Evolutionary conservation across 495 filamentous ascomycete genomes (phyloP).

Genomic region (Aspergillus ostianus): DNA sequence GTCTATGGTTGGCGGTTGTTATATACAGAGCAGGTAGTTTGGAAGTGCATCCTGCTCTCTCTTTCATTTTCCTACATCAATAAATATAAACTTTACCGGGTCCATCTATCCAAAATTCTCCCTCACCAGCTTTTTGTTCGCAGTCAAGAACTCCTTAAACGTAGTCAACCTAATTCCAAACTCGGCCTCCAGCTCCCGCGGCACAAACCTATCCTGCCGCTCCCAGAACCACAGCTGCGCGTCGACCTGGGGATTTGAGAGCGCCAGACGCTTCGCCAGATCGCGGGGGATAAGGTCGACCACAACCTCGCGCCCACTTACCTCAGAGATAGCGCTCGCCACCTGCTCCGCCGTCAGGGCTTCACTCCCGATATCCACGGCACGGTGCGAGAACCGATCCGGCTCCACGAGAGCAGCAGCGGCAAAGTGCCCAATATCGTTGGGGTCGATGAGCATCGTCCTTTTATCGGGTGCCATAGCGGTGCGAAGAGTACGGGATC

Average conservation of each 20-base stretch:
- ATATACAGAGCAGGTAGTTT: no score
- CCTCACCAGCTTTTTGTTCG: no score
- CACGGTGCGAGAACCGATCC: not conserved
- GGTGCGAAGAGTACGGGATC: not conserved
- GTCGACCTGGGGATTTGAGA: not conserved
- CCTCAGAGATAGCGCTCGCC: not conserved
- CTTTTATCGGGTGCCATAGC: not conserved
- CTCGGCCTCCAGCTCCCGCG: not conserved
- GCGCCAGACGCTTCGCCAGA: not conserved
- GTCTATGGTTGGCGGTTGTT: no score
- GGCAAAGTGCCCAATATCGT: constrained; percentile 1
- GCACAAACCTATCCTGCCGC: not conserved
- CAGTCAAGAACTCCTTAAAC: constrained; percentile 3
- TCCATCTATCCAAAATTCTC: no score
- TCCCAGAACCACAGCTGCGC: constrained; percentile 6
- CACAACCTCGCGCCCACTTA: not conserved
- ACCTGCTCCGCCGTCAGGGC: not conserved
- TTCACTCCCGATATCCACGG: not conserved
- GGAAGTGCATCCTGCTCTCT: no score
- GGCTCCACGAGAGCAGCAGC: not conserved
- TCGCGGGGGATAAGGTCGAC: not conserved
- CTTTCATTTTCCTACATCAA: no score
- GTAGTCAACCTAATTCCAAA: constrained; percentile 5
- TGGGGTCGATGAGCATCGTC: not conserved
- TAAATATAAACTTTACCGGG: no score